These are phyloP conservation scores for Vitis hybrid DNA, from an alignment of 177 flowering plant species.

Conservation along the genomic window DNA sequence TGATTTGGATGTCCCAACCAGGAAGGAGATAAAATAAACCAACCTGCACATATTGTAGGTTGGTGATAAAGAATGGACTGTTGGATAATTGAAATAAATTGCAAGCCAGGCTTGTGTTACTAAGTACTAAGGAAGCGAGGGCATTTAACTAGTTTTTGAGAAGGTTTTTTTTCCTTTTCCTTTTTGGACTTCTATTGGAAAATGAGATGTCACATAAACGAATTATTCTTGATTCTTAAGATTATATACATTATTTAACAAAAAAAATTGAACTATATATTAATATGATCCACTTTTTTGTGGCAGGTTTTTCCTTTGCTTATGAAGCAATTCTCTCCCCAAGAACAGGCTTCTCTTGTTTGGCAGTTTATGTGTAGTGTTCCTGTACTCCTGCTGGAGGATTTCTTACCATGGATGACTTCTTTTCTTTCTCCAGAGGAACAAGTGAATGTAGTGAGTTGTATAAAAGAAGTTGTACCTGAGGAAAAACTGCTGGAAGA, in stretches of 20 bases:
- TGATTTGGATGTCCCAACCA: background rate
- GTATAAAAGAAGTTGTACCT: conserved; percentile 56
- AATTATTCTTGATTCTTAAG: too few species aligned
- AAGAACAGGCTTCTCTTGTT: conserved; percentile 75
- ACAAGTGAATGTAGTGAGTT: conserved; percentile 34
- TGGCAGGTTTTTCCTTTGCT: conserved; percentile 79
- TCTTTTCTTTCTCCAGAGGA: conserved; percentile 54
- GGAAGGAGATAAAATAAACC: background rate
- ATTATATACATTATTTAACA: too few species aligned
- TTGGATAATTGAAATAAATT: background rate
- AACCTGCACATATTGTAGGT: background rate
- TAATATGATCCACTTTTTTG: conserved; percentile 5
- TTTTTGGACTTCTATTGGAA: too few species aligned
- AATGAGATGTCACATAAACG: too few species aligned
- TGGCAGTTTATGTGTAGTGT: conserved; percentile 79
- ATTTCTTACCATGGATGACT: conserved; percentile 71
- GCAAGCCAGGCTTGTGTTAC: background rate
- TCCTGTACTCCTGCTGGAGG: conserved; percentile 64
- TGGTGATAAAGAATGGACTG: background rate
- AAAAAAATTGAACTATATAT: background rate
- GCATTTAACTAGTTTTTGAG: too few species aligned
- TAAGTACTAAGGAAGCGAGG: too few species aligned
- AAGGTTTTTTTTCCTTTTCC: too few species aligned
- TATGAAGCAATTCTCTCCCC: conserved; percentile 45
- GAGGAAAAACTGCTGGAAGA: conserved; percentile 61